Evolutionary conservation across 164 flowering plant species (phyloP), one percentile per base, ranked within the genome.

Genomic region (Houttuynia cordata): DNA sequence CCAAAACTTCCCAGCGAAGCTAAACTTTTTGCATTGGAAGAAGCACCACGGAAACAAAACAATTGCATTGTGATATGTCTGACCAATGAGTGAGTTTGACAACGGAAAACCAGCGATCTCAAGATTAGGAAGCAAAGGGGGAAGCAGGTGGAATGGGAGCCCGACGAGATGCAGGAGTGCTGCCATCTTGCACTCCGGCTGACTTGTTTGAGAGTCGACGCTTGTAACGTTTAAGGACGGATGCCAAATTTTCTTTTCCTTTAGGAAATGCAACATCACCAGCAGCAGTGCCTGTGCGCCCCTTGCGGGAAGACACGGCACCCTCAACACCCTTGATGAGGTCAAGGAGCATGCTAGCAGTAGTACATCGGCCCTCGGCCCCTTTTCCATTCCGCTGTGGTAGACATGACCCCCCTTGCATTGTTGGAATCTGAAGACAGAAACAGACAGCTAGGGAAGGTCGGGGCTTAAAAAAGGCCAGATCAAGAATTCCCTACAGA

Each of bases 191-290:
- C 17, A 53, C 50, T 30, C 68, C 75, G 53, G 49, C 60, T 10
- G 70, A 39, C 56, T 75, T 75, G 75, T 64, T 71, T 20, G 71
- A 69, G n/a, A 75, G 68, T 1, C 75, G 70, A 23, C 97, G 85
- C 68, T 83, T 93, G 83, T 93, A 93, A 6, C 99, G 83, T 67
- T 93, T 93, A 21, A 93, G 86, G 18, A 93, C 99, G 12, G 99
- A 90, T 0, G 89, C 92, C 67, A 93, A 63, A 73, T 90, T 93
- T 71, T 90, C 97, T 69, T 93, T 93, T 10, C 99, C 99, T 75
- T 86, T 93, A 0, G 99, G 99, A 67, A 88, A 93, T 19, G 99
- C 99, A 25, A 90, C 96, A 51, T 93, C 99, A 4, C 99, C 99
- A 10, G 99, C 99, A 25, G 97, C 91, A 37, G 97, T 93, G 9